These are phyloP conservation scores for Urochloa ruziziensis DNA, from an alignment of 176 grass and related monocot species.

Conservation along the genomic window DNA sequence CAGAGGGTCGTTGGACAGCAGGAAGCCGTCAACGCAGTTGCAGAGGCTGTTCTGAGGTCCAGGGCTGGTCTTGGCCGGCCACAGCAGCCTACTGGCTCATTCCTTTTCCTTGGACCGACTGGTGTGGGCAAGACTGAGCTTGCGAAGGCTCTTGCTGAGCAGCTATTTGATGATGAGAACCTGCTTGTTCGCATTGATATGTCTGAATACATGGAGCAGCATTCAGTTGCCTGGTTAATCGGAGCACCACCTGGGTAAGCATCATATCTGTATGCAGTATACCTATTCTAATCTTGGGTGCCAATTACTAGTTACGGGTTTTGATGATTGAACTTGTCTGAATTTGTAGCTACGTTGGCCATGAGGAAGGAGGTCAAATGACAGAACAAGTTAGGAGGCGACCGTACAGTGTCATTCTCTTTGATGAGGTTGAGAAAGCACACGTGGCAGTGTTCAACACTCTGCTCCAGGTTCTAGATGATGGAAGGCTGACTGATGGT, in stretches of 20 bases:
- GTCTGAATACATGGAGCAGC: slow-evolving; percentile 94
- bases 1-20: slow-evolving; percentile 56
- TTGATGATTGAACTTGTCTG: background rate
- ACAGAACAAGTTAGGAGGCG: slow-evolving; percentile 76
- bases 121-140: slow-evolving; percentile 89
- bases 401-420: slow-evolving; percentile 81
- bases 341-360: slow-evolving; percentile 62
- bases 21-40: slow-evolving; percentile 63
- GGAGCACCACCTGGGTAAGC: slow-evolving; percentile 86
- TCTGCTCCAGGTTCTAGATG: slow-evolving; percentile 83
- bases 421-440: slow-evolving; percentile 93
- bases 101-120: slow-evolving; percentile 79
- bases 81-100: slow-evolving; percentile 77
- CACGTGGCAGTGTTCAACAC: slow-evolving; percentile 89
- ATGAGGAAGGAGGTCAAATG: slow-evolving; percentile 85
- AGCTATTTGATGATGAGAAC: slow-evolving; percentile 86
- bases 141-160: slow-evolving; percentile 79
- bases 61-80: slow-evolving; percentile 72
- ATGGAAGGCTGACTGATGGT: slow-evolving; percentile 76
- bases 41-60: slow-evolving; percentile 76
- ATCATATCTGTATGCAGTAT: no score
- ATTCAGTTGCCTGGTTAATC: slow-evolving; percentile 76
- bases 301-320: background rate
- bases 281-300: no score
- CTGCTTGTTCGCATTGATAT: slow-evolving; percentile 83